Conservation (phyloP, 192 early-diverging fungal species). For the Martensiomyces pterosporus region DNA sequence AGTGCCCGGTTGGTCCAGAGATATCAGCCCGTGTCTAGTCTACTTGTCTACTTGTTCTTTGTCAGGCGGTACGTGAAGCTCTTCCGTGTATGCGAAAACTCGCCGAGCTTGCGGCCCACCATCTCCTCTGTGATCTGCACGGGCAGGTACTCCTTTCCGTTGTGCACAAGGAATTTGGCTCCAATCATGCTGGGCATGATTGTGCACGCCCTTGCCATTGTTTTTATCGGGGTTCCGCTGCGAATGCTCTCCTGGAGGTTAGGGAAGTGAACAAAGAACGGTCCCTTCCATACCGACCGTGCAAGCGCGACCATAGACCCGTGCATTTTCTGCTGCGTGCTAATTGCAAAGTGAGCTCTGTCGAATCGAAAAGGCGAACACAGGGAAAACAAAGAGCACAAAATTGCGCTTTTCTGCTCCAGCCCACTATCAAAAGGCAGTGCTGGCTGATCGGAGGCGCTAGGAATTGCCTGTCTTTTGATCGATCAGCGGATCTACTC, state of each 20-base stretch:
- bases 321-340: constrained; percentile 20
- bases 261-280: constrained; percentile 53
- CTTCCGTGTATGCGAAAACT: constrained; percentile 89
- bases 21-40: too few relatives aligned
- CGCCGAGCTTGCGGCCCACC: constrained; percentile 92
- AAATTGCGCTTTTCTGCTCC: too few relatives aligned
- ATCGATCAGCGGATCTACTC: too few relatives aligned
- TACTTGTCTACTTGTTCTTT: constrained; percentile 66
- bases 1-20: too few relatives aligned
- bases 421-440: too few relatives aligned
- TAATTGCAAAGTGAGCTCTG: too few relatives aligned
- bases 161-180: constrained; percentile 86
- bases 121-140: constrained; percentile 85
- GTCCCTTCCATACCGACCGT: constrained; percentile 70
- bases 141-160: constrained; percentile 85
- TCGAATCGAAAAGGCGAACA: background rate
- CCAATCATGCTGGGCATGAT: constrained; percentile 90
- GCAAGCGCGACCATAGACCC: constrained; percentile 16
- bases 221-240: constrained; percentile 62
- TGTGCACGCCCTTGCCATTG: constrained; percentile 75
- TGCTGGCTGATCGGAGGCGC: too few relatives aligned
- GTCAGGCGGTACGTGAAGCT: constrained; percentile 74
- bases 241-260: constrained; percentile 60
- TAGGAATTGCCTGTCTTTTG: too few relatives aligned
- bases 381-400: background rate